These are phyloP conservation scores for Tubosaeta brunneosetosa DNA, from an alignment of 768 basidiomycete species.

Conservation along the genomic window DNA sequence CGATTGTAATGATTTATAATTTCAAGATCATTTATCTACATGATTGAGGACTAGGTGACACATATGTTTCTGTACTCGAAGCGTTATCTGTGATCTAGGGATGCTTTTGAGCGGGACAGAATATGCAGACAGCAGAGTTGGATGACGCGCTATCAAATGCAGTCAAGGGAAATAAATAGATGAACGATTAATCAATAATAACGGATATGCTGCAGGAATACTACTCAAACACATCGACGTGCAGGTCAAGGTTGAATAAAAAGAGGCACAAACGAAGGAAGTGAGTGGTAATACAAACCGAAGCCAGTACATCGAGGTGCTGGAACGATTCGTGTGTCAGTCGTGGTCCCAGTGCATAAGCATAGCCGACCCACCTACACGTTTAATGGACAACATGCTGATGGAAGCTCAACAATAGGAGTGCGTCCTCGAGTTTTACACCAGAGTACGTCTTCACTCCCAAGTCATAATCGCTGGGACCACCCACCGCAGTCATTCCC, in stretches of 20 bases:
- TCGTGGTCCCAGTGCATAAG: background rate
- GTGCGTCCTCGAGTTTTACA: constrained; percentile 69
- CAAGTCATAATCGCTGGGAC: constrained; percentile 21
- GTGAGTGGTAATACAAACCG: constrained; percentile 18
- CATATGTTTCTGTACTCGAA: constrained; percentile 21
- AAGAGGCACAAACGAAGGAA: constrained; percentile 7
- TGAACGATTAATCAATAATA: constrained; percentile 35
- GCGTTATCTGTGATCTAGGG: constrained; percentile 12
- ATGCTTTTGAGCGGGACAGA: constrained; percentile 13
- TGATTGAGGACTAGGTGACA: constrained; percentile 11
- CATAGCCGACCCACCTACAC: constrained; percentile 18
- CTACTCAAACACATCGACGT: constrained; percentile 9
- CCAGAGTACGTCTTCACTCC: constrained; percentile 40
- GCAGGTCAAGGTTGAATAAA: constrained; percentile 8
- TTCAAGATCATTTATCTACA: constrained; percentile 21
- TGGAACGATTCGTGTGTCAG: constrained; percentile 13
- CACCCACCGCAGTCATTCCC: constrained; percentile 14
- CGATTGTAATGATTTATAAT: background rate
- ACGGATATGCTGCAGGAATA: constrained; percentile 27
- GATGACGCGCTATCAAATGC: constrained; percentile 6
- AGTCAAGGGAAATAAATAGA: constrained; percentile 21
- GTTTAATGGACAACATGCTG: constrained; percentile 55
- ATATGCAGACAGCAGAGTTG: constrained; percentile 12
- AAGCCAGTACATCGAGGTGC: constrained; percentile 11
- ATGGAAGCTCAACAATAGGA: constrained; percentile 71